These are phyloP conservation scores for Beauveria rudraprayagi DNA, from an alignment of 2,329 filamentous ascomycete species.

Conservation along the genomic window DNA sequence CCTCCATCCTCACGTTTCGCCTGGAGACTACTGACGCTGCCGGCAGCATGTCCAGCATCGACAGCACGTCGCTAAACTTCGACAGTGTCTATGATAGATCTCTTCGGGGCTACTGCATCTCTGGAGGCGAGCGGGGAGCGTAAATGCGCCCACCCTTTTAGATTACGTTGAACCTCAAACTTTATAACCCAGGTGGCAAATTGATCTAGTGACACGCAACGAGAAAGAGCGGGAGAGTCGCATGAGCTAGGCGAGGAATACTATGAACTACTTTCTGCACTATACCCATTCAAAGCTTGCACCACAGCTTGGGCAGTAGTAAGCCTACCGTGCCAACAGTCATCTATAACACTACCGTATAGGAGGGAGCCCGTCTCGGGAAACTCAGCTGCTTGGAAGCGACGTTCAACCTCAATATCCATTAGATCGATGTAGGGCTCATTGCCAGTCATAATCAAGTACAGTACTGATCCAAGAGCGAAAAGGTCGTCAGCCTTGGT, in stretches of 20 bases:
- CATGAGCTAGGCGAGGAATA: background rate
- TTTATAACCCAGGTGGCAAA: too few species aligned
- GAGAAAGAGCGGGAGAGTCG: too few species aligned
- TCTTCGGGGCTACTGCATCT: too few species aligned
- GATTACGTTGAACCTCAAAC: too few species aligned
- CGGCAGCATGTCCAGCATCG: too few species aligned
- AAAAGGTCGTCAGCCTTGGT: constrained; percentile 23
- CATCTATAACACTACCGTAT: background rate
- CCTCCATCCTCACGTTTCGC: too few species aligned
- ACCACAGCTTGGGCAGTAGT: background rate
- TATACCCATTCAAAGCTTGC: background rate
- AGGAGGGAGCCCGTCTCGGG: background rate
- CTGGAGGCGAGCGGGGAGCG: too few species aligned
- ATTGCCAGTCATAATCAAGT: constrained; percentile 25
- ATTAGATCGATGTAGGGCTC: constrained; percentile 22
- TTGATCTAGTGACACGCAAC: too few species aligned
- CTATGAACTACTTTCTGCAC: background rate
- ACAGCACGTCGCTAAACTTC: too few species aligned
- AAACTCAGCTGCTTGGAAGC: background rate
- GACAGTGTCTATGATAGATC: too few species aligned
- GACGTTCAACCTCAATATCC: constrained; percentile 21
- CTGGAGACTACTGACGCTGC: too few species aligned
- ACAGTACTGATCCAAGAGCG: constrained; percentile 26
- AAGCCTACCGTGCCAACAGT: background rate
- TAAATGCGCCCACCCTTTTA: too few species aligned